These are phyloP conservation scores for Fonsecaea nubica DNA, from an alignment of 2,329 filamentous ascomycete species.

Conservation along the genomic window DNA sequence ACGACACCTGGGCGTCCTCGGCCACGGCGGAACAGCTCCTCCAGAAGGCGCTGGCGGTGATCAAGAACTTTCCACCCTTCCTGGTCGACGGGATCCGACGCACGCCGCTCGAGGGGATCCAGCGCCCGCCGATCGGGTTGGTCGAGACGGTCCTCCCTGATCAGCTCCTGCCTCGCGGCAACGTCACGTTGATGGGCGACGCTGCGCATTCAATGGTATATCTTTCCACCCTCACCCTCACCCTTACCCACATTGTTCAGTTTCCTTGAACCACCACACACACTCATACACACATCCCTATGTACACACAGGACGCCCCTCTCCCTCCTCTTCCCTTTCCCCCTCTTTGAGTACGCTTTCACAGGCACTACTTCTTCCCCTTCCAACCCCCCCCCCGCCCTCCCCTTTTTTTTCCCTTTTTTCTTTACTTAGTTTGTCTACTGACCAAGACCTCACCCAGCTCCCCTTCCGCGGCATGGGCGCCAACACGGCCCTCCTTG, in stretches of 20 bases:
- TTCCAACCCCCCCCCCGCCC: no score
- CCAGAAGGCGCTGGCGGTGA: not conserved
- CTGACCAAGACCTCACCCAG: not conserved
- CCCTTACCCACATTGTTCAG: no score
- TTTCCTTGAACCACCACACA: not conserved
- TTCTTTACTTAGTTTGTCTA: no score
- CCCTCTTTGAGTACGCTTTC: no score
- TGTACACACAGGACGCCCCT: no score
- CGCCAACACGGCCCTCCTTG: constrained; percentile 11
- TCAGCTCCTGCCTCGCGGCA: constrained; percentile 1
- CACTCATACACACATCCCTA: no score
- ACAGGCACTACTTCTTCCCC: no score
- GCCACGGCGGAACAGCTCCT: not conserved
- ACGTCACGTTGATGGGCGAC: constrained; percentile 16
- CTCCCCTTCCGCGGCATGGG: constrained; percentile 17
- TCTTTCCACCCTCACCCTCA: not conserved
- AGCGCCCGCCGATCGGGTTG: constrained; percentile 11
- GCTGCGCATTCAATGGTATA: constrained; percentile 19
- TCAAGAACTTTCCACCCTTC: not conserved
- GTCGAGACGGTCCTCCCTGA: constrained; percentile 10
- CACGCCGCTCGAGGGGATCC: not conserved
- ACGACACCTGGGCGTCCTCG: not conserved
- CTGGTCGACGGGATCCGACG: not conserved
- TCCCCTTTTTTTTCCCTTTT: no score
- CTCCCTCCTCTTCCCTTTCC: no score